These are phyloP conservation scores for Kitagawia praeruptora DNA, from an alignment of 129 eudicot genomes.

Conservation along the genomic window DNA sequence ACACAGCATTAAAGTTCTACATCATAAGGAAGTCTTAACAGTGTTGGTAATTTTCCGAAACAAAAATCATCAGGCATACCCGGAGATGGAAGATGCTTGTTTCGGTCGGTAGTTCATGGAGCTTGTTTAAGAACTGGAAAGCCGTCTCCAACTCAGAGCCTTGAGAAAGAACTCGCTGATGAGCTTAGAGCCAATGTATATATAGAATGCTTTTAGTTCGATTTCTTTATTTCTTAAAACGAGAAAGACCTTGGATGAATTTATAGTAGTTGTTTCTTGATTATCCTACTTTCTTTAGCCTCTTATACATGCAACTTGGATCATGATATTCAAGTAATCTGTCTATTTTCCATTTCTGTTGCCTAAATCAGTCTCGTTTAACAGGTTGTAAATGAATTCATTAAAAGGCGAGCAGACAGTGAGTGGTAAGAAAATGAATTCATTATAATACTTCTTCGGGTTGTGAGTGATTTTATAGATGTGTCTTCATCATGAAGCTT, in stretches of 20 bases:
- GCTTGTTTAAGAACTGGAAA: conserved; percentile 66
- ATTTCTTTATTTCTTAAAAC: neutral
- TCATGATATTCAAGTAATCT: neutral
- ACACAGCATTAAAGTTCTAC: neutral
- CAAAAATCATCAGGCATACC: conserved; percentile 46
- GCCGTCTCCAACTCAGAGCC: conserved; percentile 57
- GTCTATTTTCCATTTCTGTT: neutral
- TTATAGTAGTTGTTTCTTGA: neutral
- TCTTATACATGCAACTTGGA: neutral
- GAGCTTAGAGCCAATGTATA: conserved; percentile 64
- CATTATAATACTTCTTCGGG: too few species aligned
- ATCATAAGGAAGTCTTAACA: neutral
- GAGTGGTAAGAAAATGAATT: too few species aligned
- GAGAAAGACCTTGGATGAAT: neutral
- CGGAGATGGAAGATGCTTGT: conserved; percentile 91
- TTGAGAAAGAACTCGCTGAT: conserved; percentile 66
- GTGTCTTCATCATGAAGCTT: neutral
- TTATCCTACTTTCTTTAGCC: neutral
- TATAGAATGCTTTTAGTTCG: neutral
- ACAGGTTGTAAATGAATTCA: conserved; percentile 73
- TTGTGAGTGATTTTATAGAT: neutral
- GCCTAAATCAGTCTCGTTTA: conserved; percentile 4
- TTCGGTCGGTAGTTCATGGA: conserved; percentile 80
- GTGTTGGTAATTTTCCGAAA: neutral
- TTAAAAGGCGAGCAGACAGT: conserved; percentile 55